Percentiles rank a stretch among this genome's conserved stretches.
phyloP scores from a whole-genome alignment of 2,329 filamentous ascomycete genomes.

The Sphaerulina musiva region DNA sequence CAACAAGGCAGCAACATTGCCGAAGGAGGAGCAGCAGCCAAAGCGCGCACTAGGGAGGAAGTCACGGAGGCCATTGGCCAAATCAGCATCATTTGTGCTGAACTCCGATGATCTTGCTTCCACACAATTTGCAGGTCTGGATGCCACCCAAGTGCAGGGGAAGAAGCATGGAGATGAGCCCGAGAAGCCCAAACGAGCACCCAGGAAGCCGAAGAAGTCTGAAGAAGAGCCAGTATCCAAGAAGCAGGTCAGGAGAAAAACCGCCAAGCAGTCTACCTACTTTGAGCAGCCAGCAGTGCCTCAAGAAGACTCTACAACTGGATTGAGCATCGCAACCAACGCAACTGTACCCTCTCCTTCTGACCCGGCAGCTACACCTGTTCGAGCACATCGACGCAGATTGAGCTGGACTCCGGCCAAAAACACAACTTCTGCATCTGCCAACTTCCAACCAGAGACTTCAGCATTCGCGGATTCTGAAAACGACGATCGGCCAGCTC shows the following conservation, averaged over 20 bases:
- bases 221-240: not conserved
- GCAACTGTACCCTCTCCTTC: not conserved
- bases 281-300: not conserved
- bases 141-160: constrained; percentile 4
- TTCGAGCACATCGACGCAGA: constrained; percentile 13
- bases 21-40: constrained; percentile 9
- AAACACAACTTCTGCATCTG: constrained; percentile 3
- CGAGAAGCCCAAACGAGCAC: not conserved
- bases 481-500: constrained; percentile 1
- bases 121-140: constrained; percentile 13
- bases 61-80: constrained; percentile 19
- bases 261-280: not conserved
- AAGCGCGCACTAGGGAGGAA: constrained; percentile 13
- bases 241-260: not conserved
- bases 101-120: constrained; percentile 26
- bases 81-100: constrained; percentile 27
- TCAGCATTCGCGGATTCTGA: not conserved
- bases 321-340: not conserved
- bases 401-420: constrained; percentile 21
- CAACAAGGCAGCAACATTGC: not conserved
- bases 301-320: constrained; percentile 1
- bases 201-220: not conserved
- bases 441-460: not conserved
- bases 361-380: not conserved
- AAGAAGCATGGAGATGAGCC: not conserved